These are phyloP conservation scores for Entophlyctis luteolus DNA, from an alignment of 192 early-diverging fungal genomes.

Conservation along the genomic window DNA sequence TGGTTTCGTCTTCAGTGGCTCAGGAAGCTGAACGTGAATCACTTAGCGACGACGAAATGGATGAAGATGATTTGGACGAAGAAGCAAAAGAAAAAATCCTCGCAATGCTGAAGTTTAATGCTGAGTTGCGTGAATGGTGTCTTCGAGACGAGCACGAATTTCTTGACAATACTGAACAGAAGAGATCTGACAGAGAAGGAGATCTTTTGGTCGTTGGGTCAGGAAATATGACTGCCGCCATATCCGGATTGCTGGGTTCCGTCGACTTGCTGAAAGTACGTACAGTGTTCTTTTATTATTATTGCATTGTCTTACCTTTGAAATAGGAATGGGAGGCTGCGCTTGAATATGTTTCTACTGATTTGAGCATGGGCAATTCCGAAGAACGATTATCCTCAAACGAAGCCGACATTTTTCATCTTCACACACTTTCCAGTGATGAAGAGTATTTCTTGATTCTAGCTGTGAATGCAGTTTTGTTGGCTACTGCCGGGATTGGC, in stretches of 20 bases:
- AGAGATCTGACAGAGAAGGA: conserved; percentile 5
- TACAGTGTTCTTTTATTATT: not conserved
- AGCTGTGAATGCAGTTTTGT: conserved; percentile 28
- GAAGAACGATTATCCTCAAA: not conserved
- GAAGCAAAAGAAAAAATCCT: conserved; percentile 6
- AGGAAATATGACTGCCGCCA: conserved; percentile 29
- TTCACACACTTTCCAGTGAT: conserved; percentile 27
- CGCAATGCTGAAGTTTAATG: not conserved
- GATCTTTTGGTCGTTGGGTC: conserved; percentile 15
- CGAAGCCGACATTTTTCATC: not conserved
- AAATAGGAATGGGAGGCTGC: conserved; percentile 37
- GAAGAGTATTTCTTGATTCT: conserved; percentile 39
- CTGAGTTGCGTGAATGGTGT: conserved; percentile 19
- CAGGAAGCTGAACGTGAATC: no score
- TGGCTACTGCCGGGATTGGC: not conserved
- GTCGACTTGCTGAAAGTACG: conserved; percentile 21
- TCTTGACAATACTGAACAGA: not conserved
- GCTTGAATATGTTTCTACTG: conserved; percentile 34
- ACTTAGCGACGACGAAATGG: conserved; percentile 23
- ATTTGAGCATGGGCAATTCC: conserved; percentile 11
- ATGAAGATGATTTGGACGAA: conserved; percentile 23
- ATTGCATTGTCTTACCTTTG: not conserved
- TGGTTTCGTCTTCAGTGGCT: not conserved
- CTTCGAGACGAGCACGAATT: conserved; percentile 9
- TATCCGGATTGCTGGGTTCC: conserved; percentile 27